Evolutionary conservation across 2,329 filamentous ascomycete species (phyloP).

Genomic region (Ascochyta clinopodiicola): DNA sequence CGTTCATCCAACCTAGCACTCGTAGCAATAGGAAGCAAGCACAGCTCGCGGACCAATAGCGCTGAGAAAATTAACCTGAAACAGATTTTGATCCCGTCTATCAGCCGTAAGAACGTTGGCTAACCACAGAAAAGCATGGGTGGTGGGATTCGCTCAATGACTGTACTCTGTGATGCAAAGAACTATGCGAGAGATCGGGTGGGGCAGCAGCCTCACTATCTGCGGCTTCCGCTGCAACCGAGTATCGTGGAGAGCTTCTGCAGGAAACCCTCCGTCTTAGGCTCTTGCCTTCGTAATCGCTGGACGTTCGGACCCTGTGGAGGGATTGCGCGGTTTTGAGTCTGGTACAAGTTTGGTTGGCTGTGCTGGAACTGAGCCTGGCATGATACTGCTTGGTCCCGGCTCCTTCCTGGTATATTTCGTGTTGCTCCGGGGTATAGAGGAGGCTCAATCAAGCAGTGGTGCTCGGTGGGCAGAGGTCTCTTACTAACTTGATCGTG

Average conservation of each 20-base stretch:
- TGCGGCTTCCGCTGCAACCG: constrained; percentile 70
- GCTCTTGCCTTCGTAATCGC: constrained; percentile 66
- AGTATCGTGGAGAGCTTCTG: constrained; percentile 92
- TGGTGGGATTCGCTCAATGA: constrained; percentile 40
- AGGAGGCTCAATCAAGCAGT: constrained; percentile 56
- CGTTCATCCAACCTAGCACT: no score
- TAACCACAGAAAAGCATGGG: constrained; percentile 32
- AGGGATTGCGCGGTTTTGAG: constrained; percentile 61
- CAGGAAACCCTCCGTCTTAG: constrained; percentile 72
- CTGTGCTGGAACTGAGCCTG: no score
- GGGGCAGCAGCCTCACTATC: constrained; percentile 22
- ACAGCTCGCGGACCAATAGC: no score
- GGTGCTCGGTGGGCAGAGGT: constrained; percentile 51
- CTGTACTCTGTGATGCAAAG: constrained; percentile 46
- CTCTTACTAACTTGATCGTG: constrained; percentile 73
- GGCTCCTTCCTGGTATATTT: no score
- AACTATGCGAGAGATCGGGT: constrained; percentile 30
- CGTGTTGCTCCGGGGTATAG: constrained; percentile 68
- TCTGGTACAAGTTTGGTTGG: constrained; percentile 76
- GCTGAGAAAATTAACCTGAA: constrained; percentile 30
- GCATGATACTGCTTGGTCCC: no score
- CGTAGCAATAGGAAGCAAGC: no score
- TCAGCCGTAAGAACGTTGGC: constrained; percentile 41
- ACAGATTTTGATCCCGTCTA: constrained; percentile 48
- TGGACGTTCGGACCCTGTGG: constrained; percentile 52